A percentile compares a stretch with the other conserved stretches of the same genome.
Conservation (phyloP, 2,329 filamentous ascomycete genomes). For the Herpotrichia juniperi region DNA sequence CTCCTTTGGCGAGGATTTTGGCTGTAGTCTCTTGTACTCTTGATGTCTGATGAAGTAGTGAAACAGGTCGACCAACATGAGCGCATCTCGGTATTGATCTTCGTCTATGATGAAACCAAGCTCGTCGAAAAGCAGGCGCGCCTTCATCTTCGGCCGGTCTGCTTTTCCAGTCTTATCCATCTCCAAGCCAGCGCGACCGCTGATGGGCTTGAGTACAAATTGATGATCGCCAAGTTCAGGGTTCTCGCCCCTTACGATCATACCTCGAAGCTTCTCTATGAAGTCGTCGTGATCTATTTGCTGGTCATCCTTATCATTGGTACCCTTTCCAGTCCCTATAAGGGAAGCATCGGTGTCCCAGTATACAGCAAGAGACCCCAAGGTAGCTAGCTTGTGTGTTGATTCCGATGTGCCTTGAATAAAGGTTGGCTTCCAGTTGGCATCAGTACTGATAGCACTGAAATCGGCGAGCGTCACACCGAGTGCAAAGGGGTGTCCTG, state of each 20-base stretch:
- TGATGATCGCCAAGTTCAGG: conserved; percentile 69
- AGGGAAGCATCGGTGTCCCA: conserved; percentile 96
- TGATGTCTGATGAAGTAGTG: conserved; percentile 98
- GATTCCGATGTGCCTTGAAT: conserved; percentile 83
- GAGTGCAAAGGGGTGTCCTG: conserved; percentile 91
- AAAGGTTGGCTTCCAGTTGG: conserved; percentile 93
- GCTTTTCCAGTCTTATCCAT: conserved; percentile 89
- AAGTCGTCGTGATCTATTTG: conserved; percentile 75
- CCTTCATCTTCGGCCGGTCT: conserved; percentile 84
- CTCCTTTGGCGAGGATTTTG: conserved; percentile 83
- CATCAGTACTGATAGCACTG: conserved; percentile 94
- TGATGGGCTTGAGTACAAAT: conserved; percentile 95
- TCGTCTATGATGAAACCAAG: conserved; percentile 98
- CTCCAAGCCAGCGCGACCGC: conserved; percentile 90
- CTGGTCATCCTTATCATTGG: conserved; percentile 63
- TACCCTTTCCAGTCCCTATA: conserved; percentile 80
- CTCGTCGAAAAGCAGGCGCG: conserved; percentile 91
- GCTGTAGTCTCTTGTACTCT: conserved; percentile 92
- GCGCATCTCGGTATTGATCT: conserved; percentile 91
- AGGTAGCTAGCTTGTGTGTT: conserved; percentile 91
- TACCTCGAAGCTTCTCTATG: conserved; percentile 74
- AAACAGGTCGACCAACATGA: conserved; percentile 99
- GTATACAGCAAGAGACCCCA: conserved; percentile 90
- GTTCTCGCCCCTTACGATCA: conserved; percentile 77
- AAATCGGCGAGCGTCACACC: conserved; percentile 94